Evolutionary conservation across 768 basidiomycete genomes (phyloP), one percentile per base, ranked within the genome.

Genomic region (Mycena galericulata): DNA sequence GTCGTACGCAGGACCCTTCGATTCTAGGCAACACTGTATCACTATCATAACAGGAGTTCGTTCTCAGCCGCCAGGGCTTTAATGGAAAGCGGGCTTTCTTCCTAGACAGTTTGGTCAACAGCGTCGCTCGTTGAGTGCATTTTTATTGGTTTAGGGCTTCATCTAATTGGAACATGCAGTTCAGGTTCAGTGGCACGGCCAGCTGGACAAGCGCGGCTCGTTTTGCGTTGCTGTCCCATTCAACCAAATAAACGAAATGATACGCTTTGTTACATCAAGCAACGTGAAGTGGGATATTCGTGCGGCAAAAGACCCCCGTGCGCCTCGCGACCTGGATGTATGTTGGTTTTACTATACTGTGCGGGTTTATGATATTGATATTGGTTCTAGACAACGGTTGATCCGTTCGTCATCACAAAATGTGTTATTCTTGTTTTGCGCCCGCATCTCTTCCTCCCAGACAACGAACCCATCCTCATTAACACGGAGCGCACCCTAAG

Each of bases 31-130:
- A 43, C 24, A 20, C 41, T 41, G 43, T 17, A 43, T 30, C 50
- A 32, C 29, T 43, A 59, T 46, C 18, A 11, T 45, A 59, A 45
- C n/a, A 59, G 57, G 57, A 59, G 14, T 59, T 59, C 20, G 46
- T 59, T 4, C 40, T 59, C 18, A 59, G 2, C 20, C 57, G 57
- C 0, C 57, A 59, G 18, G 27, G 57, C 15, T 59, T 59, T 29
- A 45, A 59, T 17, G 57, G 57, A 2, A n/a, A 17, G 11, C 2
- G 43, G 8, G 9, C 27, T 7, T 59, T 59, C 20, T 59, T 30
- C 10, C 15, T 59, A 2, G 57, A 59, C 30, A 45, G 27, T 18
- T 7, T 59, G 4, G 8, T 46, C 3, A 59, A 59, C 17, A 30
- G 41, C 14, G n/a, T 59, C 14, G 43, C 29, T 4, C 32, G 57